Evolutionary conservation across 2,329 filamentous ascomycete genomes (phyloP), one percentile per base, ranked within the genome.

Genomic region (Acephala macrosclerotiorum): DNA sequence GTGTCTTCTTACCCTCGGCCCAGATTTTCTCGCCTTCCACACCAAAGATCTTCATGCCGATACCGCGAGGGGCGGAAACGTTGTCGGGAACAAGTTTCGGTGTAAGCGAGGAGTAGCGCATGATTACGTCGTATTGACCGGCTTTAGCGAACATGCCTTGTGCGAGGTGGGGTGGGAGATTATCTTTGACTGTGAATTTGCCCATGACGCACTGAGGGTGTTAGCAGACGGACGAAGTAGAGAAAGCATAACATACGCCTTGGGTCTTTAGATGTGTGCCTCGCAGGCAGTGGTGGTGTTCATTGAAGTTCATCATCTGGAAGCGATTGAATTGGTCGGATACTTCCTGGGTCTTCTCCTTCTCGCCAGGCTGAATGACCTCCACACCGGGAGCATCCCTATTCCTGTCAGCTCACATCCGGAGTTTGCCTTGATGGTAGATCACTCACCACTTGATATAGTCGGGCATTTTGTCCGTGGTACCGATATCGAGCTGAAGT

Each of bases 221-320:
- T 65, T 40, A 65, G 53, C 29, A 33, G 2, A 25, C 22, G 14
- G 18, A 57, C 35, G n/a, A 16, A 36, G 3, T 18, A 9, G 3
- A 40, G 11, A 2, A 35, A 16, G 16, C 9, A 18, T 1, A 20
- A 65, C 65, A 2, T 64, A 69, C 67, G 1, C 67, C 67, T 42
- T 69, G 67, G 6, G 65, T 69, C 40, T 69, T 67, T 38, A 69
- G 38, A 55, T 67, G 65, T 35, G 65, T 67, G 26, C 65, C 67
- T 49, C 67, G 45, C 6, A 69, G 35, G 45, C 67, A 69, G 56
- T 69, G 67, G 40, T 69, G 67, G 25, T 69, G 65, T 26, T 69
- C 67, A 38, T 69, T 69, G 58, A 69, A 69, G 33, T 69, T 69
- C 63, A 66, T 69, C 65, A 69, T 67, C 56, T 69, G 65, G 40